Evolutionary conservation across 192 early-diverging fungal genomes (phyloP), one percentile per base, ranked within the genome.

Genomic region (Coemansia sp.): DNA sequence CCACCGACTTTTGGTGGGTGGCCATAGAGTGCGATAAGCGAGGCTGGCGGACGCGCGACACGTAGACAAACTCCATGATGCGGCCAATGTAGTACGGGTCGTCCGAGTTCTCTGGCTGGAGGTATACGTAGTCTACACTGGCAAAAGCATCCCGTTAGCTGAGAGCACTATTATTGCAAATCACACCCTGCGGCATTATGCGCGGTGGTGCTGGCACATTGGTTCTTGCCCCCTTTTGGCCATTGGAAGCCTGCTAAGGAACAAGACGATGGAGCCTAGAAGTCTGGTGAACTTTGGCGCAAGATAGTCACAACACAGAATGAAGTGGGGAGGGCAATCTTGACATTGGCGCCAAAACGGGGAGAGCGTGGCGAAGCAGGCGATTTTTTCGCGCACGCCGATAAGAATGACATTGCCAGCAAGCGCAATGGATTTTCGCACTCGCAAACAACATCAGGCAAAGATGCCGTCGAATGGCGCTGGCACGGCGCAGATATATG

Each of bases 1-100:
- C 40, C 15, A 44, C 21, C 14, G 59, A 55, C 63, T 43, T 58
- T 24, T 42, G 60, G 2, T 56, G 44, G 21, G 24, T 48, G 24
- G 18, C 40, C 34, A 40, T 54, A 8, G 69, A 68, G 22, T 58
- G 12, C 32, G 67, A 35, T 12, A 83, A 65, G 63, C 77, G 85
- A 33, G 74, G 67, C 41, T 80, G 75, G 22, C 83, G 83, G 5
- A 72, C 70, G 40, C 68, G 77, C 41, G 72, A 46, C 37, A 74
- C 72, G 24, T 70, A 74, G 22, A 77, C 68, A 66, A 94, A 90
- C 68, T 90, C 87, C 87, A 92, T 87, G 56, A 94, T 73, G 10
- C 92, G 85, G 2, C 89, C 92, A 35, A 94, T 87, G 59, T 87
- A 90, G 56, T 85, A 90, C 48, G 88, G 81, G 48, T 93, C 91